These are phyloP conservation scores for Huntiella savannae DNA, from an alignment of 2,329 filamentous ascomycete genomes.

Conservation along the genomic window DNA sequence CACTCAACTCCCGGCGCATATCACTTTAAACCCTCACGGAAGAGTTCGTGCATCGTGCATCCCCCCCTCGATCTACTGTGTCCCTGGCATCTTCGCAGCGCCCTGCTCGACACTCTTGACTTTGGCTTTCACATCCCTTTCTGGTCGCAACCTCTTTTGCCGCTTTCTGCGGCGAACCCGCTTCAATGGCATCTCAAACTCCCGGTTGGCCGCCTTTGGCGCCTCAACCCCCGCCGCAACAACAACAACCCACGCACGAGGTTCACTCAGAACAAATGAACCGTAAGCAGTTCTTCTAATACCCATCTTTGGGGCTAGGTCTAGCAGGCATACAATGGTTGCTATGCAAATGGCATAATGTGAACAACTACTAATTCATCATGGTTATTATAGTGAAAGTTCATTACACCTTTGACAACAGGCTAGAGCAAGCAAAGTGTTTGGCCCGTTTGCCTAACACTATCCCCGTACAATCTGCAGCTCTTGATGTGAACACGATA, in stretches of 20 bases:
- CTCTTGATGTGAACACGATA: constrained; percentile 57
- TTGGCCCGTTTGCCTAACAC: constrained; percentile 69
- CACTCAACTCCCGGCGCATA: too few relatives aligned
- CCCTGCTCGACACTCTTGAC: too few relatives aligned
- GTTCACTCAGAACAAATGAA: constrained; percentile 38
- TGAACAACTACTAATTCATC: constrained; percentile 6
- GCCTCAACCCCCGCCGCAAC: constrained; percentile 5
- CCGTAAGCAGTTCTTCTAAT: constrained; percentile 29
- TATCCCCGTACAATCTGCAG: constrained; percentile 60
- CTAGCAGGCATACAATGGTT: background rate
- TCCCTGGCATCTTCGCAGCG: too few relatives aligned
- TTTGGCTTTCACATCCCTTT: background rate
- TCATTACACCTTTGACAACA: constrained; percentile 81
- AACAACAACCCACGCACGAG: constrained; percentile 15
- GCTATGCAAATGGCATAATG: background rate
- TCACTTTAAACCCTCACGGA: too few relatives aligned
- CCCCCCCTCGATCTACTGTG: too few relatives aligned
- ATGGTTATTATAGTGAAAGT: constrained; percentile 57
- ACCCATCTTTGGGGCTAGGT: too few relatives aligned
- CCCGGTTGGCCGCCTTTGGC: constrained; percentile 5
- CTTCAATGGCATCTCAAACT: constrained; percentile 9
- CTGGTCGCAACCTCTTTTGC: background rate
- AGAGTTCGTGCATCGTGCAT: too few relatives aligned
- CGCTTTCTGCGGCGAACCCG: background rate
- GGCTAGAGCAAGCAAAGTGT: constrained; percentile 67